Conservation (phyloP, 495 filamentous ascomycete genomes). For the Parathielavia hyrcaniae region DNA sequence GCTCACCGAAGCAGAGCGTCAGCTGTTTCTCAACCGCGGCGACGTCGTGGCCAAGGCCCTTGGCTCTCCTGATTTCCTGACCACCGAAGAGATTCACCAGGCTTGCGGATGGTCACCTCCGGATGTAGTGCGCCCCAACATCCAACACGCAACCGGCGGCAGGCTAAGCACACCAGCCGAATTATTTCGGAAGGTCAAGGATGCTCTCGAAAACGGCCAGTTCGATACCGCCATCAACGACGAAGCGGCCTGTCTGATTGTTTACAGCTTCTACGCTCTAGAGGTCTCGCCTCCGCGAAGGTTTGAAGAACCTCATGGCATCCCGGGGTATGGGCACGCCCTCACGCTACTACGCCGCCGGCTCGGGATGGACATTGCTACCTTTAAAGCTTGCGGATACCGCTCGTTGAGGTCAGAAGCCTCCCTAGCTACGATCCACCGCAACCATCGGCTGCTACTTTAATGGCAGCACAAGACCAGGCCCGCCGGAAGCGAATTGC, state of each 20-base stretch:
- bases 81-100: conserved; percentile 8
- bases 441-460: neutral
- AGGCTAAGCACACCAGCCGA: conserved; percentile 4
- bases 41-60: conserved; percentile 2
- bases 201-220: neutral
- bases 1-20: conserved; percentile 7
- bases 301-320: neutral
- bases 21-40: conserved; percentile 6
- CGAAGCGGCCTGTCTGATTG: conserved; percentile 1
- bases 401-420: neutral
- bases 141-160: conserved; percentile 10
- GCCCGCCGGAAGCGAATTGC: neutral
- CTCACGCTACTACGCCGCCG: neutral
- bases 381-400: neutral
- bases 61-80: conserved; percentile 4
- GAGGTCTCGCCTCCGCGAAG: neutral
- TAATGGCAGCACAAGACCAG: neutral
- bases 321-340: neutral
- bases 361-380: neutral
- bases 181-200: conserved; percentile 9
- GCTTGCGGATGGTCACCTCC: neutral
- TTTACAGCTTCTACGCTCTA: neutral
- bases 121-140: conserved; percentile 11
- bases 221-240: neutral
- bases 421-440: neutral